Base-by-base conservation (phyloP, 2,329 filamentous ascomycete species). In the Penicillium sp. region DNA sequence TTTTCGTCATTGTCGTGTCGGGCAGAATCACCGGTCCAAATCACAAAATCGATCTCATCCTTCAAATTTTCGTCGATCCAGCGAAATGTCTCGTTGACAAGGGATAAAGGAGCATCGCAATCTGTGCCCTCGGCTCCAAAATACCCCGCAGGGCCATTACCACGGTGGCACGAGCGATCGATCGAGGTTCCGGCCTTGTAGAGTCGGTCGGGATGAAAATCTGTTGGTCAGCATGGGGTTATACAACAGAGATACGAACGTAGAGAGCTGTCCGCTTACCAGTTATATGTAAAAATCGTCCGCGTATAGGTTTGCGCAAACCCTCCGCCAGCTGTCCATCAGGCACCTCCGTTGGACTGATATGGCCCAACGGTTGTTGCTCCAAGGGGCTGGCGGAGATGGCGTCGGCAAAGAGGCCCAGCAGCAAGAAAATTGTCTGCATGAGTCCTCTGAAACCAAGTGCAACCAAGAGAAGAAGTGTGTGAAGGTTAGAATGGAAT, bases 1-100 rank as follows among this genome's bases (percentile, higher is more conserved):
- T 83, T 75, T 71, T 93, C 89, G 71, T 96, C 92, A 72, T 88
- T 93, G 74, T 96, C 92, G 74, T 97, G 92, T 61, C 92, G 85
- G 20, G 89, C 90, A 32, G 89, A 93, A 73, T 97, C 92, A 62
- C 92, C 92, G 1, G 92, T 96, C 92, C 92, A 96, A 47, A 96
- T 79, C 48, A 96, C 87, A 71, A 97, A 97, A 72, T 97, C 92
- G 61, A 97, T 82, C 4, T 86, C 76, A 69, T 92, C 88, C 69
- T 84, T 88, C 56, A 96, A 69, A 66, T 96, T 87, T 42, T 86
- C 82, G 43, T 85, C 80, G 50, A 99, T 88, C 93, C 93, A 99
- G 67, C 87, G 82, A 69, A 97, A 90, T 0, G 93, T 97, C 66
- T 90, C 89, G 72, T 97, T 89, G 59, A 96, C 79, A 18, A 99